These are phyloP conservation scores for Boletellus deceptivus DNA, from an alignment of 1,284 basidiomycete genomes.

Conservation along the genomic window DNA sequence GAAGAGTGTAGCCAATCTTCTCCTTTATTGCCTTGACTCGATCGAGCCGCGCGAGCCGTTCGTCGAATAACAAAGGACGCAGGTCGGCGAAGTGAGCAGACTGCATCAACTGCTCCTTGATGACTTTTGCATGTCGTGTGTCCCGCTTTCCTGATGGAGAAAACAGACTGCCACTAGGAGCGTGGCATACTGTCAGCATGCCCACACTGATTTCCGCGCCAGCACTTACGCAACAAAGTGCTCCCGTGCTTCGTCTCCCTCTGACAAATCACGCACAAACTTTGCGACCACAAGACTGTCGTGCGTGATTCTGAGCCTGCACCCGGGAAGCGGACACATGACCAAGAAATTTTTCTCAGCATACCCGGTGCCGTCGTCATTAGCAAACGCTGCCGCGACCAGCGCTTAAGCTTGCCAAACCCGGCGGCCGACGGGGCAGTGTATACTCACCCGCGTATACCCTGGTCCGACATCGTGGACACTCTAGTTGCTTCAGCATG, in stretches of 20 bases:
- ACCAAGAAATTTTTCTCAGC: slow-evolving; percentile 31
- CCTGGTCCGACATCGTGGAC: slow-evolving; percentile 35
- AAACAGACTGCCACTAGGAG: slow-evolving; percentile 34
- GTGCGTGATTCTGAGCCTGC: slow-evolving; percentile 32
- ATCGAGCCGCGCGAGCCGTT: slow-evolving; percentile 26
- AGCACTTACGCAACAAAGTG: slow-evolving; percentile 21
- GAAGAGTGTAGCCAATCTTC: slow-evolving; percentile 27
- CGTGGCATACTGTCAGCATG: background rate
- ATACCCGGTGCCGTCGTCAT: slow-evolving; percentile 33
- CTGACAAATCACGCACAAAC: slow-evolving; percentile 34
- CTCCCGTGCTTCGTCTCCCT: slow-evolving; percentile 13
- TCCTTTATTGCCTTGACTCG: slow-evolving; percentile 29
- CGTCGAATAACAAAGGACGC: background rate
- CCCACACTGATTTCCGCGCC: background rate
- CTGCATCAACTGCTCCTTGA: slow-evolving; percentile 25
- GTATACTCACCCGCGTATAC: slow-evolving; percentile 31
- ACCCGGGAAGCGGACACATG: slow-evolving; percentile 30
- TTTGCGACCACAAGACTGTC: slow-evolving; percentile 35
- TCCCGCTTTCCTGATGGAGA: slow-evolving; percentile 22
- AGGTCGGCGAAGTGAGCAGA: slow-evolving; percentile 22
- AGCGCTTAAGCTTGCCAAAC: background rate
- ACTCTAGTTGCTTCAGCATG: slow-evolving; percentile 26
- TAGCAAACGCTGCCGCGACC: slow-evolving; percentile 31
- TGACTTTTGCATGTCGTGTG: slow-evolving; percentile 21
- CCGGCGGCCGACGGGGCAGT: background rate